Conservation (phyloP, 768 basidiomycete genomes). For the Termitomyces sp. region DNA sequence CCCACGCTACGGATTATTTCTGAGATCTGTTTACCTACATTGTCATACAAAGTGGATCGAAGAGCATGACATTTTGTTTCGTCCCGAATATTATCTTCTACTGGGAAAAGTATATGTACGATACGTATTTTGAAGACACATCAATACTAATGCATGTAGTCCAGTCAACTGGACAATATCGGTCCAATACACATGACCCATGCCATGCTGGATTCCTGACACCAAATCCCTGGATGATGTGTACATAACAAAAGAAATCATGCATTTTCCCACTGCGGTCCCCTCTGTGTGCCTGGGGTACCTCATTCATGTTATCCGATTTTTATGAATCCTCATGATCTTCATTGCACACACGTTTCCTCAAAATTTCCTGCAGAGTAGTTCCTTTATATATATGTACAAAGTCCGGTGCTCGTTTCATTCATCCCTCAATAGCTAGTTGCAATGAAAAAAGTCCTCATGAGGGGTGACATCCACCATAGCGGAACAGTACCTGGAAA, state of each 20-base stretch:
- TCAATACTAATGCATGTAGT: neutral
- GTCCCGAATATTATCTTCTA: neutral
- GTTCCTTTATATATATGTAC: neutral
- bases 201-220: neutral
- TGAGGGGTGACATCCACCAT: neutral
- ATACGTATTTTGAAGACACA: neutral
- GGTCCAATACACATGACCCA: neutral
- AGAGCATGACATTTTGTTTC: neutral
- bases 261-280: neutral
- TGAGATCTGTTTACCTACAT: conserved; percentile 9
- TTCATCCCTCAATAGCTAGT: neutral
- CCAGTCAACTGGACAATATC: neutral
- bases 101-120: neutral
- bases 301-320: neutral
- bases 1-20: conserved; percentile 21
- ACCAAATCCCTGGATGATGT: too few species aligned
- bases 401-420: neutral
- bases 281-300: neutral
- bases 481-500: neutral
- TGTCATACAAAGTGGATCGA: neutral
- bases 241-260: neutral
- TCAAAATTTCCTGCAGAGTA: neutral
- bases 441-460: neutral
- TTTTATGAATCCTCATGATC: neutral
- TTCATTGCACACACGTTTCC: neutral